Evolutionary conservation across 495 filamentous ascomycete genomes (phyloP), one percentile per base, ranked within the genome.

Genomic region (Elasticomyces elasticus): DNA sequence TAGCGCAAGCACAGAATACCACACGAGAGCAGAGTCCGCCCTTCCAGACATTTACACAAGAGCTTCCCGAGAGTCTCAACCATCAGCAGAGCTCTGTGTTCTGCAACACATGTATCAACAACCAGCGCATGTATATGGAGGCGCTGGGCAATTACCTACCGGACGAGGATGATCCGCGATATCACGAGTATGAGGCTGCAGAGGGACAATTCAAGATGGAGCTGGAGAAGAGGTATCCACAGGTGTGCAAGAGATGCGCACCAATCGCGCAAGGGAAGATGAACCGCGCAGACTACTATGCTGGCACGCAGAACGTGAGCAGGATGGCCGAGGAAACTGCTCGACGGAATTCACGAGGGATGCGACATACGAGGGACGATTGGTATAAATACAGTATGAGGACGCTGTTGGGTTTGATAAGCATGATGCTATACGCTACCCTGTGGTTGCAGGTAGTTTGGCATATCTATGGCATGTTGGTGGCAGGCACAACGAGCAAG

Each of bases 191-290:
- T 55, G 78, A 78, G 54, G 66, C 64, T 44, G 72, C 76, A 37
- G 81, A 81, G 59, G 77, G 76, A 44, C 69, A 71, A 26, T 89
- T 82, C 61, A 78, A 78, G 45, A 71, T 69, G 48, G 72, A 77
- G 30, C 71, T 92, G 35, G 87, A 94, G 67, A 71, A 80, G 55
- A 75, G 79, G 45, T 94, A 92, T 67, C 89, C 89, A 11, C 87
- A 89, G 62, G 80, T 94, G 26, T 95, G 89, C 72, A 78, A 75
- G 47, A 71, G 78, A 17, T 95, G 89, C 66, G 80, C 84, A 55
- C 80, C 82, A 6, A 73, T 66, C 28, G 87, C 87, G 19, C 74
- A 75, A 37, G 65, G 74, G 51, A 77, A 79, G 54, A 80, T 95
- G 22, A 72, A 78, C 30, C 70, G 79, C 54, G 77, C 87, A 2